Conservation (phyloP, 805 yeast species). For the Candida easanensis region DNA sequence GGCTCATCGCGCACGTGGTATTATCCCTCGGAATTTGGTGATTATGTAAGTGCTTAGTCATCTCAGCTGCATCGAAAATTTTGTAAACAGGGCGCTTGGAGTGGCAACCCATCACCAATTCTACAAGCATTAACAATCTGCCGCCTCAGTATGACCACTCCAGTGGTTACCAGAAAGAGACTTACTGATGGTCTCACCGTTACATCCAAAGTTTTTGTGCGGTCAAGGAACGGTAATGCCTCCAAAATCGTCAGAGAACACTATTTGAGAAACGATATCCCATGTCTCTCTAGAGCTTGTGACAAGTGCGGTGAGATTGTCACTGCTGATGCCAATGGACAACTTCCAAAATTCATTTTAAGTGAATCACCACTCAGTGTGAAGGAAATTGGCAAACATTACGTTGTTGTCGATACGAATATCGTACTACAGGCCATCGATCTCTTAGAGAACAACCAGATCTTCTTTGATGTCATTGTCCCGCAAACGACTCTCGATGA, state of each 20-base stretch:
- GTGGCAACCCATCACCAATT: too few relatives aligned
- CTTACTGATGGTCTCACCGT: conserved; percentile 56
- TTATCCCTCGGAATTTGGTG: too few relatives aligned
- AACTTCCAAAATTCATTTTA: conserved; percentile 62
- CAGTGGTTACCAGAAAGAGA: conserved; percentile 32
- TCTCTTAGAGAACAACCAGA: conserved; percentile 69
- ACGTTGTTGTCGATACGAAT: conserved; percentile 83
- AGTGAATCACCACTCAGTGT: conserved; percentile 55
- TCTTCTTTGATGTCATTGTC: conserved; percentile 86
- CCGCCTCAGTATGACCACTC: conserved; percentile 12
- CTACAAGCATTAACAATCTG: too few relatives aligned
- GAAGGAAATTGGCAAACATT: conserved; percentile 62
- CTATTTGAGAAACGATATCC: conserved; percentile 87
- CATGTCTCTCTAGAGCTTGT: conserved; percentile 81
- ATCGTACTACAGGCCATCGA: conserved; percentile 87
- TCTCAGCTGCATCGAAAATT: too few relatives aligned
- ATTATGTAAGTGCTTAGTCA: not conserved
- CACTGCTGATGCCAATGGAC: conserved; percentile 65
- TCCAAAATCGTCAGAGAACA: conserved; percentile 92
- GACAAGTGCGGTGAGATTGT: conserved; percentile 51
- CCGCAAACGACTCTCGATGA: conserved; percentile 96
- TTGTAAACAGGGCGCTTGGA: too few relatives aligned
- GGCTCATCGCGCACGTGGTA: not conserved
- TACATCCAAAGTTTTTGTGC: conserved; percentile 85
- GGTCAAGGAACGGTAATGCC: conserved; percentile 88